A percentile compares a stretch with the other conserved stretches of the same genome.
These are phyloP conservation scores for Rutstroemia sp. DNA, from an alignment of 2,329 filamentous ascomycete genomes.

Conservation along the genomic window DNA sequence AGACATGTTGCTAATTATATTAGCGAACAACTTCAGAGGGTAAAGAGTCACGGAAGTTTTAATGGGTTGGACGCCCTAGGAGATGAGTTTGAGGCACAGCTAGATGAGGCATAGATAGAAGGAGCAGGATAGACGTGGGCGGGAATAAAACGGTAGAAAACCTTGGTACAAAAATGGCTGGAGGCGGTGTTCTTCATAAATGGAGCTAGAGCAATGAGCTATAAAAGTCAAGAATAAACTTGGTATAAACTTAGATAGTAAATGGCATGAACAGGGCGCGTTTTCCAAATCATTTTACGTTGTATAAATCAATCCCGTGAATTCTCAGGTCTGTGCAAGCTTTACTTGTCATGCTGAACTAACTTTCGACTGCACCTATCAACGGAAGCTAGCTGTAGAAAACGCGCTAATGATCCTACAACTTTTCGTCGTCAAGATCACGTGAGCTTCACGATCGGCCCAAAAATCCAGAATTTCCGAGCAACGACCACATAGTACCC, in stretches of 20 bases:
- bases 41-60: slow-evolving; percentile 45
- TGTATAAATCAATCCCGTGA: too few species aligned
- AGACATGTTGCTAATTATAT: slow-evolving; percentile 76
- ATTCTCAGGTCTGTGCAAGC: too few species aligned
- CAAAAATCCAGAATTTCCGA: slow-evolving; percentile 10
- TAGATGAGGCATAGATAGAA: slow-evolving; percentile 32
- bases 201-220: neutral
- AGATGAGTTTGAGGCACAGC: slow-evolving; percentile 55
- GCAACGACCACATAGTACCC: slow-evolving; percentile 1
- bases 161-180: neutral
- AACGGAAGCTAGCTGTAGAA: neutral
- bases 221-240: too few species aligned
- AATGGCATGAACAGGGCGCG: too few species aligned
- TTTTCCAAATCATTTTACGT: too few species aligned
- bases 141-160: neutral
- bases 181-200: neutral
- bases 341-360: too few species aligned
- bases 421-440: neutral
- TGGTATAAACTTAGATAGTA: too few species aligned
- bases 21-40: slow-evolving; percentile 67
- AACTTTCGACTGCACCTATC: too few species aligned
- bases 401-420: neutral
- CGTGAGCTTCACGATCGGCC: neutral
- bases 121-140: neutral
- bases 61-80: slow-evolving; percentile 33